Base-by-base conservation (phyloP, 73 alveolate species). In the Tetrahymena elliotti region DNA sequence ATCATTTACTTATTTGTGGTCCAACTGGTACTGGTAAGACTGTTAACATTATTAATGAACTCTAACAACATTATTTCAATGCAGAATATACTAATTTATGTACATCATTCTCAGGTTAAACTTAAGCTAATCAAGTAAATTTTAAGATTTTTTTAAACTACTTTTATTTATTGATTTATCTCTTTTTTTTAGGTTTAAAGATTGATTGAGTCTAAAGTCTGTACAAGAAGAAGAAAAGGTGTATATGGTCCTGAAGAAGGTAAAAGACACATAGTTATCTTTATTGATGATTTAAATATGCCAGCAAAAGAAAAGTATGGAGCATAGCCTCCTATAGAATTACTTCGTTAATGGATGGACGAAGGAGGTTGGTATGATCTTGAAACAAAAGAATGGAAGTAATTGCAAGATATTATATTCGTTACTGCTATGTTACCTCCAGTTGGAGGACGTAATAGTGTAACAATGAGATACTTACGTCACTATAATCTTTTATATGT, bases 11-110 rank as follows among this genome's bases (percentile, higher is more conserved):
- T 95, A 96, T 99, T 93, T 97, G 99, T 38, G 99, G 99, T 3
- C 98, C 99, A 68, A 99, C 99, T 16, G 99, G 99, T 54, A 99
- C 99, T 84, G 99, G 99, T 35, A 99, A 99, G 96, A 99, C 99
- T 35, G 99, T 99, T 92, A 97, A 99, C 15, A 95, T 98, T 13
- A 97, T 97, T 1, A 94, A 98, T 93, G 98, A 97, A 36, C 98
- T 99, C 40, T 97, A 96, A 68, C 16, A 97, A 37, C 96, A 97
- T 83, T 98, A 99, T 94, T 98, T 98, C 95, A 98, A 97, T 92
- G 99, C 98, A 84, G 97, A 98, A 83, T 98, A 94, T 84, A 93
- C 98, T 31, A 97, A 97, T 94, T 93, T 98, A 33, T 52, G 99
- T 53, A 97, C 99, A 93, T 95, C 99, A 82, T 99, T 99, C 99